Evolutionary conservation across 257 asterid species (phyloP), one percentile per base, ranked within the genome.

Genomic region (Cinchona pubescens): DNA sequence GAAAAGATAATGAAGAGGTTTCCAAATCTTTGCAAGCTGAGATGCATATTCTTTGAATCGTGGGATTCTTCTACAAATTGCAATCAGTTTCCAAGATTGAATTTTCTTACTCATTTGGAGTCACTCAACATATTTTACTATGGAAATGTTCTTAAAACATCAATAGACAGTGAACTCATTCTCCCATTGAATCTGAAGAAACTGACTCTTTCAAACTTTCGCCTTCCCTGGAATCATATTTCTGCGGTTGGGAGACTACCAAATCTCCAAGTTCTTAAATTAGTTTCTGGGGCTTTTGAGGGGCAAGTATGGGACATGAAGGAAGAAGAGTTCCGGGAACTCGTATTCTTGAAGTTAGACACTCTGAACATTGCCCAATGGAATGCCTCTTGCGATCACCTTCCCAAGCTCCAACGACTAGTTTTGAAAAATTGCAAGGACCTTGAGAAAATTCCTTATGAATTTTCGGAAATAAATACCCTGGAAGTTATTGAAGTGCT

Each of bases 201-300:
- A 62, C 38, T 53, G 16, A 71, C 75, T 25, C 23, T 71, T 5
- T 71, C 49, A 30, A 37, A 43, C 58, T 37, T 58, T 12, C n/a
- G 6, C 37, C 9, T 32, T 2, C 12, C 59, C 2, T 55, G 49
- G 75, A 37, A 35, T 2, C 18, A 32, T 15, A 21, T 55, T 2
- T 35, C 48, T 8, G 0, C 27, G 5, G 25, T 71, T 19, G 66
- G 65, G 34, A 71, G 25, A 29, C 29, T 71, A 53, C 65, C 34
- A 12, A 71, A 53, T 19, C 64, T 71, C 7, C 32, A 71, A 18
- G 75, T 71, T 49, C 75, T 71, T 14, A 71, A 49, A 71, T 49
- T 71, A 43, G 1, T 19, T 2, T 3, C 12, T 35, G 11, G 29
- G 7, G 21, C 25, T 23, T 71, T 71, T 58, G 59, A 53, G 18